phyloP scores from a whole-genome alignment of 2,329 filamentous ascomycete genomes.

The Apiospora phragmitis region DNA sequence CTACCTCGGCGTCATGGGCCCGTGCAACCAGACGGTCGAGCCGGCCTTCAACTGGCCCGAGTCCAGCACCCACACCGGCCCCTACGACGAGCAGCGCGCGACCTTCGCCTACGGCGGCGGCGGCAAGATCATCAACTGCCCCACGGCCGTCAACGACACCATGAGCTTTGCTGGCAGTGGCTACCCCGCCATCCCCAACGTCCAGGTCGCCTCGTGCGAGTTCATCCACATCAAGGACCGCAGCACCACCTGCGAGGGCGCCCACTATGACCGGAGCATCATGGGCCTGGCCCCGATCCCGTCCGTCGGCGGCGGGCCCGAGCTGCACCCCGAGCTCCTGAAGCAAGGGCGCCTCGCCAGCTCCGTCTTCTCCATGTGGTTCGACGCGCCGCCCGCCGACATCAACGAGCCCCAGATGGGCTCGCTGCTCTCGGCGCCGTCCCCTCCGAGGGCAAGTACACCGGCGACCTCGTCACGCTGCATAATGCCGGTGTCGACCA shows the following conservation, averaged over 20 bases:
- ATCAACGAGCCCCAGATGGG: constrained; percentile 13
- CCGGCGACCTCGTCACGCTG: constrained; percentile 9
- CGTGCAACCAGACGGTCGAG: constrained; percentile 8
- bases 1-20: constrained; percentile 9
- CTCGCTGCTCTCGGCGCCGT: constrained; percentile 9
- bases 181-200: constrained; percentile 10
- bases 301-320: not conserved
- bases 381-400: constrained; percentile 9
- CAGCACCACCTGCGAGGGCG: not conserved
- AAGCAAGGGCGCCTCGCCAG: not conserved
- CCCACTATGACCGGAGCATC: constrained; percentile 14
- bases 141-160: constrained; percentile 12
- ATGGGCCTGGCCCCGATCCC: constrained; percentile 10
- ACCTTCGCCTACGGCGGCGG: constrained; percentile 7
- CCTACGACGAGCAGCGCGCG: not conserved
- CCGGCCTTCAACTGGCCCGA: constrained; percentile 12
- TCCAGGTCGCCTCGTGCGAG: constrained; percentile 12
- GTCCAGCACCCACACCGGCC: not conserved
- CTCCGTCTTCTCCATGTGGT: constrained; percentile 12
- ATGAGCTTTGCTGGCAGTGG: constrained; percentile 7
- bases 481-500: not conserved
- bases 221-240: constrained; percentile 9
- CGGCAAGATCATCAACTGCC: constrained; percentile 9
- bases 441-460: not conserved
- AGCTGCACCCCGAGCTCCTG: constrained; percentile 5